Conservation (phyloP, 305 asterid genomes). For the Lippia alba region DNA sequence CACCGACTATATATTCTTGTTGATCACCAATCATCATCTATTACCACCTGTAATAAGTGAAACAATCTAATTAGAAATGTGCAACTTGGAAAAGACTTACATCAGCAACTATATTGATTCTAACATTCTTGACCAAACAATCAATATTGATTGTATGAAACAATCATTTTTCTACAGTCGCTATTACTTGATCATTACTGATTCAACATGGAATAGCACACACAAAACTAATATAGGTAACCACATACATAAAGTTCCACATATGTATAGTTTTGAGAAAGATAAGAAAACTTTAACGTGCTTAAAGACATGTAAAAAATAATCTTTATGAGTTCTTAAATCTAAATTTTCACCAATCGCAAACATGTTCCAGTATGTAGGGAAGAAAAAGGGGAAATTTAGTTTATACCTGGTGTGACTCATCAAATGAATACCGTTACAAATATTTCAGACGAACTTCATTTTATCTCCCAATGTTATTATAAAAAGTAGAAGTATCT, state of each 20-base stretch:
- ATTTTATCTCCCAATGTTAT: not conserved
- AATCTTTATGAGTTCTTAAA: not conserved
- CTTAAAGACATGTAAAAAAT: not conserved
- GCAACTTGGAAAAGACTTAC: no score
- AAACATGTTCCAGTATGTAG: not conserved
- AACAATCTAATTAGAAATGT: no score
- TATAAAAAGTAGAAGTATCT: not conserved
- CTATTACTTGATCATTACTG: conserved; percentile 1
- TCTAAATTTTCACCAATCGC: not conserved
- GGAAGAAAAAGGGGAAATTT: no score
- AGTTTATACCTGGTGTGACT: not conserved
- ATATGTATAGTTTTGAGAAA: not conserved
- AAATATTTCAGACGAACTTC: not conserved
- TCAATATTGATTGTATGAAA: conserved; percentile 12
- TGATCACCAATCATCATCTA: no score
- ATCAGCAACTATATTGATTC: no score
- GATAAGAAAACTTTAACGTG: not conserved
- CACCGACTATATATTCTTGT: no score
- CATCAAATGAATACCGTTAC: conserved; percentile 1
- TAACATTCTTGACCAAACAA: conserved; percentile 34
- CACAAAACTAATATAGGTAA: not conserved
- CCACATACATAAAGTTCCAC: not conserved
- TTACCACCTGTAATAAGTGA: no score
- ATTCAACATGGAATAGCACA: not conserved
- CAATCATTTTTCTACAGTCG: not conserved